These are phyloP conservation scores for Coprinopsis strossmayeri DNA, from an alignment of 768 basidiomycete species.

Conservation along the genomic window DNA sequence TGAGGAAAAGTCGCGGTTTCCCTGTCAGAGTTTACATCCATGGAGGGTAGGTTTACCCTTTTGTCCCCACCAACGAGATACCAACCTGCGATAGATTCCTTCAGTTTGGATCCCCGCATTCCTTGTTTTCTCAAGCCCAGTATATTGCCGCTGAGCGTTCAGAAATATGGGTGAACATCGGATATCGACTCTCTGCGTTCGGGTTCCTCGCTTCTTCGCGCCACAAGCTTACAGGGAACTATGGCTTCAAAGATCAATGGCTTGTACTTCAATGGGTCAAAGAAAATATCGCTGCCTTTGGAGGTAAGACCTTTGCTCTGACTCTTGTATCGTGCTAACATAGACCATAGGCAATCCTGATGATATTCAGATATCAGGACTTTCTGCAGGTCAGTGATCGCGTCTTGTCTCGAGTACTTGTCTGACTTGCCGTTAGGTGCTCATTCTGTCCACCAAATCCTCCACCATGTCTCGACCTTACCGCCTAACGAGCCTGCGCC, in stretches of 20 bases:
- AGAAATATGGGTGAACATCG: conserved; percentile 73
- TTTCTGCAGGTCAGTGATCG: conserved; percentile 54
- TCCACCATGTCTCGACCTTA: conserved; percentile 63
- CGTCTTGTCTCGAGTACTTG: not conserved
- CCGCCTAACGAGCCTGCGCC: conserved; percentile 52
- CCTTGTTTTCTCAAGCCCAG: conserved; percentile 54
- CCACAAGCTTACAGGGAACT: conserved; percentile 62
- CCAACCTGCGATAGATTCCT: conserved; percentile 45
- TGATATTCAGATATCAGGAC: conserved; percentile 56
- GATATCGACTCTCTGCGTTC: conserved; percentile 70
- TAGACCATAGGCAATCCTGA: conserved; percentile 44
- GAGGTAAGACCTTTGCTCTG: conserved; percentile 37
- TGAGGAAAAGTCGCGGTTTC: conserved; percentile 34
- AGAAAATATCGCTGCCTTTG: conserved; percentile 61
- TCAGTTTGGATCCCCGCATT: conserved; percentile 73
- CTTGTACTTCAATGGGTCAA: conserved; percentile 66
- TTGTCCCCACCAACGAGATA: not conserved
- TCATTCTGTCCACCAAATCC: conserved; percentile 68
- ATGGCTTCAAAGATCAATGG: conserved; percentile 85
- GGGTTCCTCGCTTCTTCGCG: conserved; percentile 67
- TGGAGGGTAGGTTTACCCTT: conserved; percentile 47
- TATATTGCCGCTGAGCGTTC: conserved; percentile 56
- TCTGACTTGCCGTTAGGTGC: conserved; percentile 39
- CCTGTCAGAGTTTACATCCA: conserved; percentile 75
- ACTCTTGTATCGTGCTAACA: not conserved